These are phyloP conservation scores for Sordariomycetes sp. DNA, from an alignment of 2,329 filamentous ascomycete genomes.

Conservation along the genomic window DNA sequence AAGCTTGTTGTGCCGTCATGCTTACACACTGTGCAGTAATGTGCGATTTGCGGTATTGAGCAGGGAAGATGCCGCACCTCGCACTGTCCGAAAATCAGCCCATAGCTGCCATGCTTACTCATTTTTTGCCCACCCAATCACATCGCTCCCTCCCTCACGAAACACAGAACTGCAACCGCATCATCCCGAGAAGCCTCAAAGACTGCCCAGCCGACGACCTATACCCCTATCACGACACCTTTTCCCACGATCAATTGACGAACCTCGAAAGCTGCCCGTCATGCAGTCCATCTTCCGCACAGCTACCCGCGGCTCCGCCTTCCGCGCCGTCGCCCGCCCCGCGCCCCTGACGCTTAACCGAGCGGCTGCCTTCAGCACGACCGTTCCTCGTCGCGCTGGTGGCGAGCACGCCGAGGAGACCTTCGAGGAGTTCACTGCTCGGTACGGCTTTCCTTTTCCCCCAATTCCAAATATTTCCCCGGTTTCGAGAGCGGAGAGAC, in stretches of 20 bases:
- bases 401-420: constrained; percentile 81
- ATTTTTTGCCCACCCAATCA: constrained; percentile 1
- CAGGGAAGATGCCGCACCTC: too few species aligned
- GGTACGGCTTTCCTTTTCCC: constrained; percentile 56
- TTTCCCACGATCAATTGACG: too few species aligned
- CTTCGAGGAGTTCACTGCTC: constrained; percentile 96
- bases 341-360: constrained; percentile 47
- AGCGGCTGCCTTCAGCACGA: constrained; percentile 55
- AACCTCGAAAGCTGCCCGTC: too few species aligned
- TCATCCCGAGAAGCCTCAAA: constrained; percentile 1
- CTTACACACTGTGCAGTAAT: constrained; percentile 1
- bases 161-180: constrained; percentile 2
- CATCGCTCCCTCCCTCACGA: neutral
- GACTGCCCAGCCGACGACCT: neutral
- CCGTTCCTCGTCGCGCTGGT: constrained; percentile 37
- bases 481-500: too few species aligned
- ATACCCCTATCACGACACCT: too few species aligned
- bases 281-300: constrained; percentile 65
- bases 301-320: constrained; percentile 57
- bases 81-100: neutral
- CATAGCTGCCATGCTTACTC: constrained; percentile 4
- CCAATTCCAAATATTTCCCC: too few species aligned
- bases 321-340: constrained; percentile 46
- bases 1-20: constrained; percentile 5
- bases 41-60: too few species aligned